These are phyloP conservation scores for Cochlearia excelsa DNA, from an alignment of 345 rosid species.

Conservation along the genomic window DNA sequence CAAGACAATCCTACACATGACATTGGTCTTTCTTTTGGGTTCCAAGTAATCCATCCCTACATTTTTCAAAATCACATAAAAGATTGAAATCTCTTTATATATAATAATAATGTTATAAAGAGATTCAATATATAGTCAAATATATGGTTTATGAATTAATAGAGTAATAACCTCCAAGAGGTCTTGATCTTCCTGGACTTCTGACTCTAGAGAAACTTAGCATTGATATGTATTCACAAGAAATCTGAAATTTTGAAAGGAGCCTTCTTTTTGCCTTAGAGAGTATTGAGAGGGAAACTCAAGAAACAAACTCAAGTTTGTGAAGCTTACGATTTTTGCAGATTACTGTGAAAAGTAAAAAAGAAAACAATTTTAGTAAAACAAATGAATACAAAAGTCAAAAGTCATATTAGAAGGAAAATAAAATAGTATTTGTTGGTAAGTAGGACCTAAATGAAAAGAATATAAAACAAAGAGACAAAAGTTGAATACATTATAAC, in stretches of 20 bases:
- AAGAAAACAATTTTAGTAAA: background rate
- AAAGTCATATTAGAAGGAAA: background rate
- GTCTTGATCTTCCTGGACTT: conserved; percentile 68
- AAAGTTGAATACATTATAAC: conserved; percentile 11
- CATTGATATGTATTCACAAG: conserved; percentile 47
- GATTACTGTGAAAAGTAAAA: background rate
- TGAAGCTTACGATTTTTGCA: conserved; percentile 27
- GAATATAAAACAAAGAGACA: conserved; percentile 20
- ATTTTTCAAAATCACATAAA: conserved; percentile 10
- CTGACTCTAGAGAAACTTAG: conserved; percentile 75
- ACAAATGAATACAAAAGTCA: background rate
- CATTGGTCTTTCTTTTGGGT: conserved; percentile 73
- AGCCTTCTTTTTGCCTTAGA: conserved; percentile 1
- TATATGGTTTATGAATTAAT: background rate
- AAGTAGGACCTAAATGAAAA: conserved; percentile 28
- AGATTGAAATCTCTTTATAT: background rate
- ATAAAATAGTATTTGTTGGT: conserved; percentile 14
- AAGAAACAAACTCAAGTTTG: background rate
- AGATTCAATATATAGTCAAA: background rate
- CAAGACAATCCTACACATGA: conserved; percentile 67
- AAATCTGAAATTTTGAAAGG: conserved; percentile 13
- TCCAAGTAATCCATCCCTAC: conserved; percentile 86
- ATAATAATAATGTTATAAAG: background rate
- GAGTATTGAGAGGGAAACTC: background rate
- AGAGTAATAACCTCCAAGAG: conserved; percentile 55